Evolutionary conservation across 2,329 filamentous ascomycete genomes (phyloP), one percentile per base, ranked within the genome.

Genomic region (Saccharata proteae): DNA sequence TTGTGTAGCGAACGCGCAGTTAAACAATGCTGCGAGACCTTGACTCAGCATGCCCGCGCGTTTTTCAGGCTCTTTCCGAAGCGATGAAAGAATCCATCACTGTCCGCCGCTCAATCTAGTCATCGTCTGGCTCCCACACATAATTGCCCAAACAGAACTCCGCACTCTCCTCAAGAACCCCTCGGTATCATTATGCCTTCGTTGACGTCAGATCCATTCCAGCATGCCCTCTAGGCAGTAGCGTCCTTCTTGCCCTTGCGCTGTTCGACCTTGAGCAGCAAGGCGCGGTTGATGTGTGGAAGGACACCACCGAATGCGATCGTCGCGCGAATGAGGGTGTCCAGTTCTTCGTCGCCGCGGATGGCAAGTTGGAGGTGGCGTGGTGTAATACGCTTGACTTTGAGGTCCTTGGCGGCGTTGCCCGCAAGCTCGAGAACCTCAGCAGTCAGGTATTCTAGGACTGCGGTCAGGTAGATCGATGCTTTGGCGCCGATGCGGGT

Each of bases 401-500:
- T 98, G 55, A 96, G 80, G 61, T 98, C 90, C 72, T 96, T 96
- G 61, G 90, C 90, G 32, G 90, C 90, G 59, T 98, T 98, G 61
- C 90, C 90, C 58, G 90, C 90, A 43, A 98, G 71, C 62, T 98
- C 90, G 49, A 98, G 80, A 27, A 98, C 88, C 74, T 98, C 88
- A 42, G 88, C 88, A 38, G 90, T 94, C 46, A 98, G 69, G 59
- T 98, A 98, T 67, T 98, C 90, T 43, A 98, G 80, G 35, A 98
- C 90, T 25, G 90, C 90, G 29, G 90, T 96, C 40, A 96, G 84
- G 58, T 98, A 98, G 49, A 98, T 90, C 44, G 90, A 86, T 43
- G 90, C 90, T 71, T 96, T 96, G 54, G 88, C 90, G 50, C 90
- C 90, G 45, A 98, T 92, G 63, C 90, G 88, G 83, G 94, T 96